Percentiles rank a stretch among this genome's conserved stretches.
These are phyloP conservation scores for Penicillium vulpinum DNA, from an alignment of 2,329 filamentous ascomycete species.

Conservation along the genomic window DNA sequence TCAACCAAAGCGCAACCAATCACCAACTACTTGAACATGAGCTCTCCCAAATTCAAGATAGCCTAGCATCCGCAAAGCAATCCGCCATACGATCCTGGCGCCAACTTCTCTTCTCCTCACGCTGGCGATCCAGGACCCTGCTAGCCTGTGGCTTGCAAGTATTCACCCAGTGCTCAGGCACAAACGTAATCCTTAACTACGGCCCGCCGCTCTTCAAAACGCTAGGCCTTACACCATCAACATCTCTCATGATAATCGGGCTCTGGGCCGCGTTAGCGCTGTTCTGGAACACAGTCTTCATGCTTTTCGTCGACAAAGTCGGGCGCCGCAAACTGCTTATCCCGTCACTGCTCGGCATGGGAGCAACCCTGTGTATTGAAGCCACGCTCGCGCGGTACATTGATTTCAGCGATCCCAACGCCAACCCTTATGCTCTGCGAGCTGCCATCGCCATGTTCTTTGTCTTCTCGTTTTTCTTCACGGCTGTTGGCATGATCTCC, in stretches of 20 bases:
- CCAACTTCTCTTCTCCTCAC: conserved; percentile 44
- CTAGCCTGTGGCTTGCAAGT: conserved; percentile 52
- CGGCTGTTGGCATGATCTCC: conserved; percentile 47
- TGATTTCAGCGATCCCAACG: conserved; percentile 27
- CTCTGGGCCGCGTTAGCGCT: conserved; percentile 53
- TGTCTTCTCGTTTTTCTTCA: conserved; percentile 49
- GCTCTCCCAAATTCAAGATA: conserved; percentile 43
- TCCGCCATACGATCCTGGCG: conserved; percentile 41
- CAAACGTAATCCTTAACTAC: conserved; percentile 51
- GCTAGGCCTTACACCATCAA: conserved; percentile 47
- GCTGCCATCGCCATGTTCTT: conserved; percentile 52
- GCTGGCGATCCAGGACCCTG: conserved; percentile 49
- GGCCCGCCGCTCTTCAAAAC: conserved; percentile 47
- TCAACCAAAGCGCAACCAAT: conserved; percentile 33
- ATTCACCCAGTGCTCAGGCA: conserved; percentile 51
- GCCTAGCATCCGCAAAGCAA: conserved; percentile 40
- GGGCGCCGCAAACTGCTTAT: conserved; percentile 53
- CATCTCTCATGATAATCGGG: conserved; percentile 53
- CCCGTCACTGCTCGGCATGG: conserved; percentile 47
- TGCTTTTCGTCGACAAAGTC: conserved; percentile 49
- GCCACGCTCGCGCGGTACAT: conserved; percentile 43
- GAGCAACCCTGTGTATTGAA: conserved; percentile 41
- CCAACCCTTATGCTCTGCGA: conserved; percentile 41
- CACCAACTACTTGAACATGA: conserved; percentile 42
- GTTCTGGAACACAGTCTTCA: conserved; percentile 51